These are phyloP conservation scores for Borealophlyctis nickersoniae DNA, from an alignment of 192 early-diverging fungal species.

Conservation along the genomic window DNA sequence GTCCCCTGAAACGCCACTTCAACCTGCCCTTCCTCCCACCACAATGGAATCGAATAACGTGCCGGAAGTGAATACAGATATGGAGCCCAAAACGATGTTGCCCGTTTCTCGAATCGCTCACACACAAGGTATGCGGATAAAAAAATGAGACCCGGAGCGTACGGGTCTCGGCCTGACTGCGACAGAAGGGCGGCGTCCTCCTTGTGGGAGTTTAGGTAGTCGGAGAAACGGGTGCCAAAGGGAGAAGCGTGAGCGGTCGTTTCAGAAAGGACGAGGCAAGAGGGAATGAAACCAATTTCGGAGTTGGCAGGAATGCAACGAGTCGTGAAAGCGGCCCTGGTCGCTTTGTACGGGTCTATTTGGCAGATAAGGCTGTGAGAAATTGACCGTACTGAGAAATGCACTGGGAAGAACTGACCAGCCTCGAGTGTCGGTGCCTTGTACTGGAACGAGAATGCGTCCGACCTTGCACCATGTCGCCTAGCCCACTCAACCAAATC, in stretches of 20 bases:
- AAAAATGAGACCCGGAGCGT: constrained; percentile 28
- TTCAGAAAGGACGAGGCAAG: constrained; percentile 40
- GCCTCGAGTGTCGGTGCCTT: not conserved
- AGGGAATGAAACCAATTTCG: constrained; percentile 36
- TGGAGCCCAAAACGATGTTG: constrained; percentile 35
- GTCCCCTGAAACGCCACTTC: constrained; percentile 30
- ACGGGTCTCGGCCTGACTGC: constrained; percentile 26
- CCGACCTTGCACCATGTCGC: not conserved
- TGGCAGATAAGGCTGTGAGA: not conserved
- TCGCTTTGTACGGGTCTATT: constrained; percentile 6
- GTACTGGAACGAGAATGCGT: constrained; percentile 1
- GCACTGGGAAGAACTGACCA: not conserved
- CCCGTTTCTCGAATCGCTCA: constrained; percentile 26
- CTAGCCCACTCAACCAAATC: not conserved
- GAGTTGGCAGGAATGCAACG: constrained; percentile 12
- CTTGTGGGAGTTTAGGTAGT: constrained; percentile 15
- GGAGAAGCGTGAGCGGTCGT: constrained; percentile 22
- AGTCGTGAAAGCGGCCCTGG: constrained; percentile 22
- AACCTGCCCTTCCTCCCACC: constrained; percentile 35
- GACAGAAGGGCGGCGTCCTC: constrained; percentile 10
- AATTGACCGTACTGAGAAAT: not conserved
- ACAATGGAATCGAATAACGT: constrained; percentile 37
- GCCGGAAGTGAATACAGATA: constrained; percentile 41
- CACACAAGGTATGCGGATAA: constrained; percentile 39
- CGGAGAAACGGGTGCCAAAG: constrained; percentile 14